Evolutionary conservation across 2,329 filamentous ascomycete species (phyloP).

Genomic region (Coccinonectria pachysandricola): DNA sequence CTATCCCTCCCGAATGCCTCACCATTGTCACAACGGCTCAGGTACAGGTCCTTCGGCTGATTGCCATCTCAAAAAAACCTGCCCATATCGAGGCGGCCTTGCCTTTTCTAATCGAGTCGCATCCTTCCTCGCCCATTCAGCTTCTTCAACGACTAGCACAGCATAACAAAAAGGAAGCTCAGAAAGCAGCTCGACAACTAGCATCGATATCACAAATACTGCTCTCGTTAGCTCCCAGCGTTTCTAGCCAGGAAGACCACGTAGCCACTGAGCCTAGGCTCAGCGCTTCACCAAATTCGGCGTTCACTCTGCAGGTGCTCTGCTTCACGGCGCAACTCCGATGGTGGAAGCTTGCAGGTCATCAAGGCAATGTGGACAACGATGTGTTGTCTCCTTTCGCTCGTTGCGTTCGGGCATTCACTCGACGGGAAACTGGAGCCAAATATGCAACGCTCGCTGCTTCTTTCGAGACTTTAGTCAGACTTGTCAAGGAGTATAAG

Average conservation of each 20-base stretch:
- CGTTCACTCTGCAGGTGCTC: conserved; percentile 53
- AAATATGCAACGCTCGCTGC: conserved; percentile 26
- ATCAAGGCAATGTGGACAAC: conserved; percentile 48
- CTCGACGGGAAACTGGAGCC: conserved; percentile 39
- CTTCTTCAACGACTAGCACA: conserved; percentile 41
- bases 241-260: conserved; percentile 53
- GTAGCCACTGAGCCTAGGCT: conserved; percentile 42
- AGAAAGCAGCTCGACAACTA: conserved; percentile 54
- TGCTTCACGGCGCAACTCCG: conserved; percentile 51
- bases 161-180: conserved; percentile 32
- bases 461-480: conserved; percentile 22
- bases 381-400: conserved; percentile 57
- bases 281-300: conserved; percentile 44
- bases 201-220: conserved; percentile 56
- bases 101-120: conserved; percentile 41
- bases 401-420: conserved; percentile 51
- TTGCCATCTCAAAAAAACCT: conserved; percentile 50
- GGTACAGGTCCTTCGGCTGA: conserved; percentile 51
- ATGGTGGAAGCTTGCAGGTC: conserved; percentile 55
- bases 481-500: conserved; percentile 24
- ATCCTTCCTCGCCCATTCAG: conserved; percentile 46
- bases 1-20: conserved; percentile 34
- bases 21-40: conserved; percentile 53
- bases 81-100: conserved; percentile 47
- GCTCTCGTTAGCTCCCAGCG: conserved; percentile 55